A percentile compares a stretch with the other conserved stretches of the same genome.
phyloP scores from a whole-genome alignment of 2,329 filamentous ascomycete species.

The Curvularia sp. region DNA sequence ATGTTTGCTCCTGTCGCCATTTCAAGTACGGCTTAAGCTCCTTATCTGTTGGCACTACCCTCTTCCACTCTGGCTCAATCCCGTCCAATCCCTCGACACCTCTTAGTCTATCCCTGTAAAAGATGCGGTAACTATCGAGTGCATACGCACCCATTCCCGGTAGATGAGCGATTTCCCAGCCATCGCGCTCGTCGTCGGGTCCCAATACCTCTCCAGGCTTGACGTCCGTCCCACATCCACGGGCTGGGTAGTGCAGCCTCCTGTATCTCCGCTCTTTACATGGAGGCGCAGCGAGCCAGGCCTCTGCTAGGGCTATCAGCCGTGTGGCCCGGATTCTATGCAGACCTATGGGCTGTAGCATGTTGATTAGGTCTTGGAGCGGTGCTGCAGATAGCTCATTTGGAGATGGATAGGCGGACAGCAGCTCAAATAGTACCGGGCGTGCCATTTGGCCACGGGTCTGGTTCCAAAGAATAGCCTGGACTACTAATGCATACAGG shows the following conservation, averaged over 20 bases:
- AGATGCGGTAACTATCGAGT: slow-evolving; percentile 90
- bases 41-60: slow-evolving; percentile 82
- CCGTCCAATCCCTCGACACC: slow-evolving; percentile 61
- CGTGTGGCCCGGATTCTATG: slow-evolving; percentile 63
- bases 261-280: slow-evolving; percentile 63
- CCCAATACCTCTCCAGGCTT: slow-evolving; percentile 53
- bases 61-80: slow-evolving; percentile 90
- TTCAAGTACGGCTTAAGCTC: slow-evolving; percentile 84
- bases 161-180: slow-evolving; percentile 86
- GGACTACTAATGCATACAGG: slow-evolving; percentile 82
- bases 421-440: slow-evolving; percentile 75
- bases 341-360: slow-evolving; percentile 40
- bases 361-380: slow-evolving; percentile 24
- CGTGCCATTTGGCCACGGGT: slow-evolving; percentile 77
- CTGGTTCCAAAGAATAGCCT: slow-evolving; percentile 83
- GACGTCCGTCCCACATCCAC: slow-evolving; percentile 49
- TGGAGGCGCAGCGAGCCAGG: slow-evolving; percentile 72
- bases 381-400: slow-evolving; percentile 61
- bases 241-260: slow-evolving; percentile 55
- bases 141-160: slow-evolving; percentile 78
- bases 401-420: slow-evolving; percentile 72
- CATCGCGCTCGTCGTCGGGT: slow-evolving; percentile 49
- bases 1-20: slow-evolving; percentile 83
- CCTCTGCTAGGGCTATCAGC: slow-evolving; percentile 73
- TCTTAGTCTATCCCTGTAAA: slow-evolving; percentile 81